Evolutionary conservation across 345 rosid species (phyloP).

Genomic region (Pelargonium nanum): DNA sequence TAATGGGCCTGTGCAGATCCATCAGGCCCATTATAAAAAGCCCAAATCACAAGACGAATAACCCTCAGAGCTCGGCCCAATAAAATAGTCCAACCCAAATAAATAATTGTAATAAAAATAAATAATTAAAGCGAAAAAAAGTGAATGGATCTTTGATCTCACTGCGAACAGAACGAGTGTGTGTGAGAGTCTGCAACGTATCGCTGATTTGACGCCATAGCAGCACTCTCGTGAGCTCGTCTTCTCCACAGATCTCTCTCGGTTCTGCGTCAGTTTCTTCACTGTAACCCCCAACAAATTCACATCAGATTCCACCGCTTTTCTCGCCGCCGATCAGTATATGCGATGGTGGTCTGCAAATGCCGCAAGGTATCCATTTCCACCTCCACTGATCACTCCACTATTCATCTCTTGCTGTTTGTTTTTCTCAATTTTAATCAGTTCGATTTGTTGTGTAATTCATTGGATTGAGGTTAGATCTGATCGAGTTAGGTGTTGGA

Average conservation of each 20-base stretch:
- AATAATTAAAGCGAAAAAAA: too few relatives aligned
- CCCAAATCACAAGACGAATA: too few relatives aligned
- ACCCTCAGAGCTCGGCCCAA: too few relatives aligned
- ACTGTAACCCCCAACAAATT: background rate
- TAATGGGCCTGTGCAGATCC: too few relatives aligned
- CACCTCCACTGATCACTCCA: background rate
- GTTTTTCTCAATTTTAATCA: background rate
- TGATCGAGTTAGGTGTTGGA: background rate
- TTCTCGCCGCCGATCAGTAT: background rate
- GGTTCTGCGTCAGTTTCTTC: background rate
- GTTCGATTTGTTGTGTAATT: background rate
- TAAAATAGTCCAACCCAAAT: too few relatives aligned
- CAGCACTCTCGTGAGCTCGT: background rate
- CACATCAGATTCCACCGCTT: background rate
- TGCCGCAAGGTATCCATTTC: slow-evolving; percentile 56
- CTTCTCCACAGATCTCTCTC: background rate
- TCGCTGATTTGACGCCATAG: background rate
- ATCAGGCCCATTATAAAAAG: too few relatives aligned
- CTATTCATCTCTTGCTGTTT: background rate
- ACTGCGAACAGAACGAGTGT: too few relatives aligned
- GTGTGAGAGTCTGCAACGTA: background rate
- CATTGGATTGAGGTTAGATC: slow-evolving; percentile 8
- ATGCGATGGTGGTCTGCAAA: slow-evolving; percentile 87
- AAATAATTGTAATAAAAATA: too few relatives aligned
- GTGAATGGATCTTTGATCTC: too few relatives aligned